Base-by-base conservation (phyloP, 805 yeast species). In the Candida xyloterini region DNA sequence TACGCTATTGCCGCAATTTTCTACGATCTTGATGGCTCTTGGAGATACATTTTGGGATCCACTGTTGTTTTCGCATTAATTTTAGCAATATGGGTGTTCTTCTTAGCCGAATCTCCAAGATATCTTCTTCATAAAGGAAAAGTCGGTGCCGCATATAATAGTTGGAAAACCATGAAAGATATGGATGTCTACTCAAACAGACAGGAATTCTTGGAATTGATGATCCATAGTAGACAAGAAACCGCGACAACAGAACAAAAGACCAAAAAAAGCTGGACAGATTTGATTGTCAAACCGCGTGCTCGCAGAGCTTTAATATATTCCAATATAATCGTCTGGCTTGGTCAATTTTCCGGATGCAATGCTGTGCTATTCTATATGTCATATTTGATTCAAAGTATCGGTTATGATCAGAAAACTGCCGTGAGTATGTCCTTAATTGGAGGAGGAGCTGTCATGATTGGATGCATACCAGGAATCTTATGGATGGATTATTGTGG, bases 31-130 rank as follows among this genome's bases (percentile, higher is more conserved):
- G 43, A 42, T 27, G 78, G 74, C 24, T 81, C 80, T 18, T 79
- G 86, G 86, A 66, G 85, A 52, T 78, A 53, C 59, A 79, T 78
- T 76, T 68, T 79, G 21, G 85, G 85, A n/a, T 76, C 82, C 1
- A 76, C 84, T 2, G 60, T 79, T 29, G 68, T 79, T 2, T 78
- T 77, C 52, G 76, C 83, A 13, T 69, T 80, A 1, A 47, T 70
- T 14, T 60, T 79, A 52, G 61, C 76, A 31, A 32, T 63, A 38
- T 81, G 79, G 23, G 53, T 76, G 60, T 64, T 75, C 57, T 71
- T 76, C 57, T 59, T 77, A 22, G 82, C 83, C 2, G 84, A 78
- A 51, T 74, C 79, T 15, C 82, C 84, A 32, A 76, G 84, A 60
- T 78, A 70, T 65, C 66, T 77, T 45, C 42, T 51, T 13, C 74